Percentiles rank a stretch among this genome's conserved stretches.
Conservation (phyloP, 495 filamentous ascomycete genomes). For the Daldinia bambusicola region DNA sequence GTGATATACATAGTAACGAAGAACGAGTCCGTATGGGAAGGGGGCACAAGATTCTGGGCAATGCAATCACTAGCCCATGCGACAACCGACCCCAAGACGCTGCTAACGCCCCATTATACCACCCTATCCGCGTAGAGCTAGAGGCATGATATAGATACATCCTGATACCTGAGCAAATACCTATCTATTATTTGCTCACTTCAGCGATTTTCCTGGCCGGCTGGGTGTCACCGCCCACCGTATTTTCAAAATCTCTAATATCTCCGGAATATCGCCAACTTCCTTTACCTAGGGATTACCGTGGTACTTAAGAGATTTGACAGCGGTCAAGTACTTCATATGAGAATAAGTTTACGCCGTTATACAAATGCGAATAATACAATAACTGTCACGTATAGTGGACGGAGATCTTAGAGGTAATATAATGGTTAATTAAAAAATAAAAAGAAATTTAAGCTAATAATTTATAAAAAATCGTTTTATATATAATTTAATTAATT, state of each 20-base stretch:
- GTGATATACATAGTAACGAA: not conserved
- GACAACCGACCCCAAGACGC: not conserved
- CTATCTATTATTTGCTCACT: not conserved
- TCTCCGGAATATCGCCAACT: not conserved
- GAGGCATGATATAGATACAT: not conserved
- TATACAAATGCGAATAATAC: not conserved
- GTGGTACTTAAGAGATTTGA: not conserved
- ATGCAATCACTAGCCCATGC: not conserved
- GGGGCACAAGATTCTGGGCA: not conserved
- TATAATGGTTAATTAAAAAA: too few species aligned
- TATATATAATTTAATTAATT: too few species aligned
- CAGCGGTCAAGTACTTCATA: not conserved
- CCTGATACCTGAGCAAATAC: not conserved
- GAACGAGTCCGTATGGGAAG: not conserved
- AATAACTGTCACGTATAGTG: too few species aligned
- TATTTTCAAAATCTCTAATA: not conserved
- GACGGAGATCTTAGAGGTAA: too few species aligned
- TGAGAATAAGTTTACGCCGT: not conserved
- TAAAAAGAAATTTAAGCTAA: too few species aligned
- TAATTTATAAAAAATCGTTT: too few species aligned
- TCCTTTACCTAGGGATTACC: not conserved
- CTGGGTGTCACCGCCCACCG: not conserved
- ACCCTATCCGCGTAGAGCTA: not conserved
- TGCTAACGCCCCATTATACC: not conserved
- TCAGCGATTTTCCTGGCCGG: not conserved